phyloP scores from a whole-genome alignment of 2,329 filamentous ascomycete genomes.

The Colletotrichum tamarilloi region DNA sequence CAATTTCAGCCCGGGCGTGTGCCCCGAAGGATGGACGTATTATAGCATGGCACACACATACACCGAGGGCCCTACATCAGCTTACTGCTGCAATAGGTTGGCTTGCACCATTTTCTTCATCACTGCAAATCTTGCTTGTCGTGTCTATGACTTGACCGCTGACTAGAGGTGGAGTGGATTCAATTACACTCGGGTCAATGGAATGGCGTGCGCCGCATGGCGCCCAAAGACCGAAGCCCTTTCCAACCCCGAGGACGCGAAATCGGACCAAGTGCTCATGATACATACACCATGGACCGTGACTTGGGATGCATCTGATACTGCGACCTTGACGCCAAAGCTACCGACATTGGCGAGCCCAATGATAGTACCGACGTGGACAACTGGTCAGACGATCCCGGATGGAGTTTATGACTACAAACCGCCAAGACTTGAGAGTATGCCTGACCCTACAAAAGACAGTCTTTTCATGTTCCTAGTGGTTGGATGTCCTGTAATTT shows the following conservation, averaged over 20 bases:
- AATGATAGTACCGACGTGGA: constrained; percentile 17
- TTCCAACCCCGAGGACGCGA: not conserved
- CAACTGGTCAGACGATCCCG: constrained; percentile 22
- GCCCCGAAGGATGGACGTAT: constrained; percentile 25
- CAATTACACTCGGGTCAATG: not conserved
- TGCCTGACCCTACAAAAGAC: not conserved
- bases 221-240: not conserved
- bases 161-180: not conserved
- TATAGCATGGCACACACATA: not conserved
- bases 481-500: constrained; percentile 23
- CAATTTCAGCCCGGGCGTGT: constrained; percentile 22
- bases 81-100: constrained; percentile 21
- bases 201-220: not conserved
- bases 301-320: constrained; percentile 21
- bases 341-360: constrained; percentile 19
- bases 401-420: constrained; percentile 10
- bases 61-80: constrained; percentile 3
- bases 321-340: constrained; percentile 18
- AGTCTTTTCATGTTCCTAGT: constrained; percentile 3
- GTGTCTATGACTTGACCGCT: not conserved
- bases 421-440: not conserved
- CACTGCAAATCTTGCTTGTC: not conserved
- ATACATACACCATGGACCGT: constrained; percentile 18
- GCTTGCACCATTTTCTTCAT: not conserved
- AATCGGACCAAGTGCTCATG: not conserved